Evolutionary conservation across 1,284 basidiomycete species (phyloP).

Genomic region (Volvariella volvacea): DNA sequence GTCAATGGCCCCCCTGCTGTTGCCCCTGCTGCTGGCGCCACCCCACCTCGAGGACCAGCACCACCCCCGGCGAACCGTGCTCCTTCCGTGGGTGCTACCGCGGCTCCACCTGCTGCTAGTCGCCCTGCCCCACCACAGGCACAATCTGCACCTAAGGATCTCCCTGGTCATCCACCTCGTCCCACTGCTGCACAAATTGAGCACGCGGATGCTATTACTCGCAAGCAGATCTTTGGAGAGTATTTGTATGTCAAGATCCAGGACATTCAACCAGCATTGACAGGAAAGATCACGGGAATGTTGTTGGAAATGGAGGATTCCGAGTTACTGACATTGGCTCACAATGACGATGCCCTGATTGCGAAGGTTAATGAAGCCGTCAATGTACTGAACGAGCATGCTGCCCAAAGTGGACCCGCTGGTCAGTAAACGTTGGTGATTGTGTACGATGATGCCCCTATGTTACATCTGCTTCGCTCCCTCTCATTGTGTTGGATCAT

Average conservation of each 20-base stretch:
- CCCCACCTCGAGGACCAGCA: slow-evolving; percentile 39
- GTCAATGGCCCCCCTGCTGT: slow-evolving; percentile 44
- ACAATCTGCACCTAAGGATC: no score
- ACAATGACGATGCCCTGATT: slow-evolving; percentile 74
- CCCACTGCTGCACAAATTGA: slow-evolving; percentile 33
- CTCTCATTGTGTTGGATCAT: slow-evolving; percentile 16
- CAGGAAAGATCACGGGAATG: slow-evolving; percentile 98
- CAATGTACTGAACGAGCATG: slow-evolving; percentile 72
- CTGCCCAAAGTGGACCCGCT: no score
- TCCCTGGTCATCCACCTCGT: no score
- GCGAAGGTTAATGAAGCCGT: slow-evolving; percentile 89
- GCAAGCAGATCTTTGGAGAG: slow-evolving; percentile 97
- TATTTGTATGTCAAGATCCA: slow-evolving; percentile 87
- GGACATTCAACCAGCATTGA: slow-evolving; percentile 72
- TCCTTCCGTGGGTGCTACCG: slow-evolving; percentile 24
- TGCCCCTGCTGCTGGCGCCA: slow-evolving; percentile 39
- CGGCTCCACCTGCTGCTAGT: slow-evolving; percentile 26
- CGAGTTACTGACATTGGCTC: slow-evolving; percentile 83
- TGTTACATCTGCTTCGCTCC: slow-evolving; percentile 13
- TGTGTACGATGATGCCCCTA: not conserved
- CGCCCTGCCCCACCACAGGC: not conserved
- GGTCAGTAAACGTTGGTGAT: slow-evolving; percentile 1
- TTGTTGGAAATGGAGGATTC: slow-evolving; percentile 95
- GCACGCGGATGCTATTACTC: slow-evolving; percentile 76
- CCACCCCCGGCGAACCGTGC: slow-evolving; percentile 37